A percentile compares a stretch with the other conserved stretches of the same genome.
Conservation (phyloP, 2,329 filamentous ascomycete species). For the Diaporthe destruens region DNA sequence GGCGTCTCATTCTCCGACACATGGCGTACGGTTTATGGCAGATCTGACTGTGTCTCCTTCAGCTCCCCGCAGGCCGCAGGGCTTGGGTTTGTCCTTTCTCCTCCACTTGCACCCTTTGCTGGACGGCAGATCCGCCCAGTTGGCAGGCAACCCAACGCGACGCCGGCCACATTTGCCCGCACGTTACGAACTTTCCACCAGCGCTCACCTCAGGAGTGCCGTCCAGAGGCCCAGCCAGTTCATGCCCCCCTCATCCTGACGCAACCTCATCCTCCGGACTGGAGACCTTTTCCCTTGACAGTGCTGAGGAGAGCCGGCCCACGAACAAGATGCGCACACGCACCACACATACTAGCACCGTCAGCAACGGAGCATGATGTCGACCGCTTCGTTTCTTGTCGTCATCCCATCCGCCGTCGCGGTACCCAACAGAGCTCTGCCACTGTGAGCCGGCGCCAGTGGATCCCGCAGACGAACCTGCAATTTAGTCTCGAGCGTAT, state of each 20-base stretch:
- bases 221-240: not conserved
- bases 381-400: not conserved
- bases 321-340: constrained; percentile 10
- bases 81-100: constrained; percentile 3
- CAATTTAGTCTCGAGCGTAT: not conserved
- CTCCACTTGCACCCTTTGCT: not conserved
- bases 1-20: constrained; percentile 22
- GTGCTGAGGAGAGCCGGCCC: not conserved
- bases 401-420: not conserved
- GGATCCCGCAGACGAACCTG: not conserved
- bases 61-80: not conserved
- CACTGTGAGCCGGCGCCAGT: constrained; percentile 17
- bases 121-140: constrained; percentile 11
- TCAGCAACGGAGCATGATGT: not conserved
- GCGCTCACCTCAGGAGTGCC: not conserved
- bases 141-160: constrained; percentile 17
- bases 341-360: not conserved
- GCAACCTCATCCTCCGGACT: not conserved
- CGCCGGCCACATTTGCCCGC: constrained; percentile 12
- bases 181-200: not conserved
- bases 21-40: constrained; percentile 13
- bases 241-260: not conserved
- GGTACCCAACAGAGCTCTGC: not conserved
- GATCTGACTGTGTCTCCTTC: not conserved
- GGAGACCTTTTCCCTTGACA: not conserved